Conservation (phyloP, 2,329 filamentous ascomycete genomes). For the Aspergillus felis region DNA sequence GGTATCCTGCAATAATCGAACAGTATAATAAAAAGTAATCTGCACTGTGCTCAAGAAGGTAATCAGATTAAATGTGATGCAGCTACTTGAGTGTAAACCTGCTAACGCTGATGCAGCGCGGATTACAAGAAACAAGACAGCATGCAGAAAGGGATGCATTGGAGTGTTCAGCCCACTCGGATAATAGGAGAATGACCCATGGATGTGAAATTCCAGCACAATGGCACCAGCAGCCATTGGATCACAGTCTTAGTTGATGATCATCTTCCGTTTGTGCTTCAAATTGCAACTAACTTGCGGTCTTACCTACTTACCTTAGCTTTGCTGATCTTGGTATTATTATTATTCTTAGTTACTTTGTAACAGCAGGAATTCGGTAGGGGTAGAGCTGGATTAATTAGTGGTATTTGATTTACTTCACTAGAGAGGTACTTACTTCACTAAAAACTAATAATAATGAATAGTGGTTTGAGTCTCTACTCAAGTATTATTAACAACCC, state of each 20-base stretch:
- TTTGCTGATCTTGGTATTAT: background rate
- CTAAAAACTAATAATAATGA: background rate
- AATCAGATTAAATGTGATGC: background rate
- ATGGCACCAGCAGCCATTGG: slow-evolving; percentile 29
- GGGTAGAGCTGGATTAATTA: background rate
- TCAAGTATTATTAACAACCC: background rate
- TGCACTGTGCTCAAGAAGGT: background rate
- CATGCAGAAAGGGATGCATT: slow-evolving; percentile 2
- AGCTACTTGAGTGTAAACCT: background rate
- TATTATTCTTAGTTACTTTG: background rate
- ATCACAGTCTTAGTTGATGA: slow-evolving; percentile 16
- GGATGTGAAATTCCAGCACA: slow-evolving; percentile 23
- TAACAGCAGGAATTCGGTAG: background rate
- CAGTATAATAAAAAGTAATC: background rate
- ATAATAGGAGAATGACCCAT: slow-evolving; percentile 13
- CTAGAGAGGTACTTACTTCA: too few relatives aligned
- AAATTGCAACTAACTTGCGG: background rate
- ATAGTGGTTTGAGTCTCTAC: background rate
- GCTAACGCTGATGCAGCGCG: background rate
- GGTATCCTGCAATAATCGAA: background rate
- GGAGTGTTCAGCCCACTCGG: slow-evolving; percentile 10
- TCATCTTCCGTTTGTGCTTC: slow-evolving; percentile 5
- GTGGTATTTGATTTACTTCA: background rate
- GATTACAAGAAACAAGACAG: slow-evolving; percentile 1
- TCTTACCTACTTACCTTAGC: background rate